Evolutionary conservation across 352 stramenopile genomes (phyloP).

Genomic region (Peronospora farinosa): DNA sequence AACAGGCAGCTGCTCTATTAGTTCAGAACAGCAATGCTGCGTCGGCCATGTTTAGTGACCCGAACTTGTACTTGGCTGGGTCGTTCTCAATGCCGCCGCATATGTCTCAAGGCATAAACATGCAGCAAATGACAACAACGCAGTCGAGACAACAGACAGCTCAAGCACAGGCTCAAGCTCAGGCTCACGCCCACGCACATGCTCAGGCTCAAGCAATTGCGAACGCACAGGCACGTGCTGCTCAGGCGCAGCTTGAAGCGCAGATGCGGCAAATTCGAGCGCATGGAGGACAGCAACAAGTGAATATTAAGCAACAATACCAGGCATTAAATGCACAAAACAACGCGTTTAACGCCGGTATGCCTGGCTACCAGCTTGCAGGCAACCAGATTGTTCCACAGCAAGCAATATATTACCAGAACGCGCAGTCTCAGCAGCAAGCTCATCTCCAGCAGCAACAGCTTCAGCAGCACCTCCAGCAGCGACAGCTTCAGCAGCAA

Average conservation of each 20-base stretch:
- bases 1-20: constrained; percentile 48
- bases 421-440: constrained; percentile 36
- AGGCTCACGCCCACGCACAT: constrained; percentile 32
- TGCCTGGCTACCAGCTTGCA: constrained; percentile 59
- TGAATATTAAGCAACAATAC: constrained; percentile 54
- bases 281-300: constrained; percentile 34
- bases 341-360: constrained; percentile 39
- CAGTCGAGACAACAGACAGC: constrained; percentile 38
- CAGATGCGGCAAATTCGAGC: constrained; percentile 36
- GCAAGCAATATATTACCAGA: constrained; percentile 57
- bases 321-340: constrained; percentile 44
- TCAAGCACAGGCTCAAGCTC: constrained; percentile 31
- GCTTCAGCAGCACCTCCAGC: constrained; percentile 43
- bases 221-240: constrained; percentile 41
- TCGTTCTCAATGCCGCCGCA: constrained; percentile 49
- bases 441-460: constrained; percentile 39
- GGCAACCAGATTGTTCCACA: constrained; percentile 56
- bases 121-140: constrained; percentile 46
- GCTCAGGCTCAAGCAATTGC: constrained; percentile 50
- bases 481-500: constrained; percentile 32
- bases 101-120: constrained; percentile 44
- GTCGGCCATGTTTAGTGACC: constrained; percentile 53
- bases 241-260: constrained; percentile 42
- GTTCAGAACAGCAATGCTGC: constrained; percentile 46
- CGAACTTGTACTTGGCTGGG: constrained; percentile 59